Evolutionary conservation across 805 yeast species (phyloP), one percentile per base, ranked within the genome.

Genomic region (Blastobotrys mokoenaii): DNA sequence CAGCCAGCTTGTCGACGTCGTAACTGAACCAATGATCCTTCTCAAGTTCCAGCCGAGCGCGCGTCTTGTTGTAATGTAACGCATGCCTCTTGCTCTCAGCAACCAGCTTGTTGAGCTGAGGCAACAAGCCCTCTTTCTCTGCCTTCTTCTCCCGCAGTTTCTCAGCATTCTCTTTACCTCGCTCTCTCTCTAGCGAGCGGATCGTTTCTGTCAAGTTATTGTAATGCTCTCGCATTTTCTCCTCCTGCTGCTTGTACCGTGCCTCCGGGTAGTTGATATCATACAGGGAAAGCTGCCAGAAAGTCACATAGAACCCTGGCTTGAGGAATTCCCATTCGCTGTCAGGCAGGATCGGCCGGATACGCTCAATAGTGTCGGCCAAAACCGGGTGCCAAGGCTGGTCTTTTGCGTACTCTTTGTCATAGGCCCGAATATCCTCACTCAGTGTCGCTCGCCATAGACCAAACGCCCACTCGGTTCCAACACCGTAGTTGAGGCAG

Each of bases 251-350:
- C 10, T 67, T 68, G 57, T 89, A 88, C 2, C 76, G 57, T 0
- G 57, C 51, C 5, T 65, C 64, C 1, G 76, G 72, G 57, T 64
- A 81, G 48, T 75, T 73, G 29, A 88, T 75, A 55, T 88, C 96
- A 56, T 82, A 80, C 6, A 86, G 63, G 0, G 82, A 73, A 30
- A 83, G 66, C 49, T 70, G 76, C 96, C 96, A 89, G 54, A 88
- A 89, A 0, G 73, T 66, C 2, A 68, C 64, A 55, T 72, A 84
- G 25, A 86, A 64, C 0, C 67, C 69, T 42, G 49, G 60, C 48
- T 36, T 53, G 48, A 50, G 56, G 49, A 43, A 66, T 48, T 30
- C 47, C 51, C 60, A 61, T 41, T 49, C 56, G 7, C 53, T 51
- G 9, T 51, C 51, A 35, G 59, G 56, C 4, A 66, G 41, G 15